Percentiles rank a stretch among this genome's conserved stretches.
These are phyloP conservation scores for Fusarium foetens DNA, from an alignment of 2,329 filamentous ascomycete genomes.

Conservation along the genomic window DNA sequence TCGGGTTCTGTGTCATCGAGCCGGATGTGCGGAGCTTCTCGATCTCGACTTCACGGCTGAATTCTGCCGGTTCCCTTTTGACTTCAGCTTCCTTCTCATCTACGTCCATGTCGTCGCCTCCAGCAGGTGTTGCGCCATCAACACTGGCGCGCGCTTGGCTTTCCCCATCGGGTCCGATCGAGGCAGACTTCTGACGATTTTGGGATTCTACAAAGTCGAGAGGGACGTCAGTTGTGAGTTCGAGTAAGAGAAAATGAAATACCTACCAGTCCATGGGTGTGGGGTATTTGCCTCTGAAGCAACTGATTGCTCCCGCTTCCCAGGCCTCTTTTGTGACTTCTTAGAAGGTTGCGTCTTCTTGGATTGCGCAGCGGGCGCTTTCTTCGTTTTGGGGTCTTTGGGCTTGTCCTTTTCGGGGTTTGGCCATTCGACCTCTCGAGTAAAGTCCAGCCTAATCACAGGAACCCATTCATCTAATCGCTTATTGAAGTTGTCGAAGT, in stretches of 20 bases:
- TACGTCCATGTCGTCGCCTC: conserved; percentile 63
- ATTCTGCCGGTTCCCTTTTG: conserved; percentile 64
- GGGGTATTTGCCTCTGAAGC: conserved; percentile 64
- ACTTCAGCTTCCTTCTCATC: conserved; percentile 61
- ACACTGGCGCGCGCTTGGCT: conserved; percentile 56
- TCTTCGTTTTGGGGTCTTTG: conserved; percentile 81
- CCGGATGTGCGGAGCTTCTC: conserved; percentile 94
- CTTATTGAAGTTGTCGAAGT: conserved; percentile 99
- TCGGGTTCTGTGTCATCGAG: conserved; percentile 98
- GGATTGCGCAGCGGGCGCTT: conserved; percentile 63
- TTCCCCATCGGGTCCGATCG: conserved; percentile 56
- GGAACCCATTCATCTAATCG: conserved; percentile 86
- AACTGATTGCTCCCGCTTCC: conserved; percentile 66
- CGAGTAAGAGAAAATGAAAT: not conserved
- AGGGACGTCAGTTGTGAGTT: not conserved
- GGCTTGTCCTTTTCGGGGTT: conserved; percentile 85
- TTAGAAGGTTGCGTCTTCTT: conserved; percentile 70
- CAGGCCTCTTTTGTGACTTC: conserved; percentile 65
- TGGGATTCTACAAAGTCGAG: conserved; percentile 62
- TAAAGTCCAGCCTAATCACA: conserved; percentile 82
- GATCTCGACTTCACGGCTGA: conserved; percentile 89
- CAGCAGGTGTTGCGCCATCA: conserved; percentile 58
- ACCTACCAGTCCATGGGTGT: conserved; percentile 60
- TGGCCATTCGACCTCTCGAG: conserved; percentile 95
- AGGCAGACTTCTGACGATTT: conserved; percentile 56